phyloP scores from a whole-genome alignment of 2,329 filamentous ascomycete genomes.

The Exophiala xenobiotica region DNA sequence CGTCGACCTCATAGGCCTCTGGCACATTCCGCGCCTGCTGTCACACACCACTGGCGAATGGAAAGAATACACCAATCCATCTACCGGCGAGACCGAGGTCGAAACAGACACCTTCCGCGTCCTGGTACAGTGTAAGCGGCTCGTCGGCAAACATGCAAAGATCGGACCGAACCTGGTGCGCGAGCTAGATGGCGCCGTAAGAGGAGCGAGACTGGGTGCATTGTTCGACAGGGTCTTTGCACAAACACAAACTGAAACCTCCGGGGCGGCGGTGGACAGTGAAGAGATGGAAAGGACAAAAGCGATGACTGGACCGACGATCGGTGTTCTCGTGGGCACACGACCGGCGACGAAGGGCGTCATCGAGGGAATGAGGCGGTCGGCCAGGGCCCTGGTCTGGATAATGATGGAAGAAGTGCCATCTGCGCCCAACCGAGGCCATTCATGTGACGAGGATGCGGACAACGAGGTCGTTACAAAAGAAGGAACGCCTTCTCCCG shows the following conservation, averaged over 20 bases:
- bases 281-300: too few species aligned
- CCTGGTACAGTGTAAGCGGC: constrained; percentile 49
- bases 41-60: neutral
- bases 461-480: too few species aligned
- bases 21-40: constrained; percentile 40
- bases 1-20: constrained; percentile 48
- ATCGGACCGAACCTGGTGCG: constrained; percentile 46
- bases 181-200: constrained; percentile 58
- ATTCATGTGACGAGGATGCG: too few species aligned
- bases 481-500: too few species aligned
- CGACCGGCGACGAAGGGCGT: constrained; percentile 75
- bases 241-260: neutral
- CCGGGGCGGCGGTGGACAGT: neutral
- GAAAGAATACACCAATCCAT: constrained; percentile 1
- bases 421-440: too few species aligned
- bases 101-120: constrained; percentile 40
- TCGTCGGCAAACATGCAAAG: constrained; percentile 37
- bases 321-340: constrained; percentile 71
- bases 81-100: neutral
- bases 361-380: constrained; percentile 66
- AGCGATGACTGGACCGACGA: constrained; percentile 20
- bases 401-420: constrained; percentile 42
- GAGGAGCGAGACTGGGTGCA: constrained; percentile 5
- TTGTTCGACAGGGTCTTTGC: constrained; percentile 4
- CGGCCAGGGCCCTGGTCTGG: constrained; percentile 69